Conservation (phyloP, 1,139 yeast genomes). For the Debaryomyces robertsiae region DNA sequence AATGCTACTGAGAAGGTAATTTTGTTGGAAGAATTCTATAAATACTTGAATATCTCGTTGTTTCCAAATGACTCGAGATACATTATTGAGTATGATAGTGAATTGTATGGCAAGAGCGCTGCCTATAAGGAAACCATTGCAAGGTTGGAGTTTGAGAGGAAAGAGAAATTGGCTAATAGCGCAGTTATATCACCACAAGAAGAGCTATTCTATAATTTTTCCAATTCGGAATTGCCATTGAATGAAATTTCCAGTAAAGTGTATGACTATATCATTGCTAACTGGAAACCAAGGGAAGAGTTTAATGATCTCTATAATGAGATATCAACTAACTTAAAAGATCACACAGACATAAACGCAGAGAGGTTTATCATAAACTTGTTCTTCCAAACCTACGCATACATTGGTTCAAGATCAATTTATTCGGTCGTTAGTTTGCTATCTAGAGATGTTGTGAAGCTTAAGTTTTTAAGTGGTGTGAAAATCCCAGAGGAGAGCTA, state of each 20-base stretch:
- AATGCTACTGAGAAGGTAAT: constrained; percentile 28
- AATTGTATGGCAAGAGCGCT: constrained; percentile 38
- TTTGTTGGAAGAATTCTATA: constrained; percentile 58
- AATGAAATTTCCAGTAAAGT: constrained; percentile 40
- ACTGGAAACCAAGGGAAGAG: constrained; percentile 44
- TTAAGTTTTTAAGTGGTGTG: constrained; percentile 47
- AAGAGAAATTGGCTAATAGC: constrained; percentile 28
- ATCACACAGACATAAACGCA: constrained; percentile 31
- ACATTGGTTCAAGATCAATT: constrained; percentile 85
- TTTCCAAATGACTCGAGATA: constrained; percentile 31
- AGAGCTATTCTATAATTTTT: constrained; percentile 42
- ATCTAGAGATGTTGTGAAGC: constrained; percentile 53
- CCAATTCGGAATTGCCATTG: constrained; percentile 41
- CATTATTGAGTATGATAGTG: constrained; percentile 38
- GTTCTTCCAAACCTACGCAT: constrained; percentile 71
- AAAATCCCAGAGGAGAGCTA: constrained; percentile 31
- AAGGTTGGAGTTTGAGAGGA: constrained; percentile 35
- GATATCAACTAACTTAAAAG: constrained; percentile 26
- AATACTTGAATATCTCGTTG: constrained; percentile 56
- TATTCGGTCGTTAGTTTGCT: constrained; percentile 81
- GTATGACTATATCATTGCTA: constrained; percentile 45
- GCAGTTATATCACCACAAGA: constrained; percentile 41
- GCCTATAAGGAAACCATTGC: constrained; percentile 30
- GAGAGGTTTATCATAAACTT: constrained; percentile 59
- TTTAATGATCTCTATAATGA: constrained; percentile 38